phyloP scores from a whole-genome alignment of 306 rosid species.

The Malus asiatica region DNA sequence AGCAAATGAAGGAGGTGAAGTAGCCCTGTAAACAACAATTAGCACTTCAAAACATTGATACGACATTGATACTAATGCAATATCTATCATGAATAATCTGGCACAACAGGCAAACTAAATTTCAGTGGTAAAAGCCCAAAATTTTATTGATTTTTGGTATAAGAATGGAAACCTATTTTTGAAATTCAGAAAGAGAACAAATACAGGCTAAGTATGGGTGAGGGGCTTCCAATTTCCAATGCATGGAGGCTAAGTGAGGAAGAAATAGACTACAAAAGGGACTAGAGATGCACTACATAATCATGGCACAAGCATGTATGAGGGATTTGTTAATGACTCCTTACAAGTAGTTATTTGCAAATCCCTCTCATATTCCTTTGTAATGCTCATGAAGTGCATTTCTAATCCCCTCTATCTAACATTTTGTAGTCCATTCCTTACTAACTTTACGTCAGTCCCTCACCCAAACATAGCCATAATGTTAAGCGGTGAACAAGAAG shows the following conservation, averaged over 20 bases:
- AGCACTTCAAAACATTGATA: conserved; percentile 7
- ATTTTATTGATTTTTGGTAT: background rate
- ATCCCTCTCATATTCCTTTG: background rate
- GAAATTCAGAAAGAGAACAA: background rate
- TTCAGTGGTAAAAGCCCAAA: background rate
- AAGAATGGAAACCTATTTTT: background rate
- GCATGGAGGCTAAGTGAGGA: background rate
- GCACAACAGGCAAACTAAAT: background rate
- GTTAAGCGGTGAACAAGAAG: background rate
- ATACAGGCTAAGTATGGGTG: background rate
- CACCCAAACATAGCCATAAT: too few species aligned
- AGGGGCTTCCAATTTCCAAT: background rate
- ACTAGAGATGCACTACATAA: background rate
- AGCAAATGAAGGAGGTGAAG: conserved; percentile 98
- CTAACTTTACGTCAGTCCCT: too few species aligned
- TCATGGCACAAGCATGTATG: background rate
- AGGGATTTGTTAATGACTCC: background rate
- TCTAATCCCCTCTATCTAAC: too few species aligned
- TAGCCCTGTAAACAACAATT: conserved; percentile 54
- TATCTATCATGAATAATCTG: conserved; percentile 7
- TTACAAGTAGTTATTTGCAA: background rate
- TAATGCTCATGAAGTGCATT: too few species aligned
- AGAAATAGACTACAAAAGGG: background rate
- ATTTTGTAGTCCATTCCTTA: too few species aligned
- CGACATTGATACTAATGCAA: conserved; percentile 5